Base-by-base conservation (phyloP, 78 protist species). In the Cyanophora paradoxa region DNA sequence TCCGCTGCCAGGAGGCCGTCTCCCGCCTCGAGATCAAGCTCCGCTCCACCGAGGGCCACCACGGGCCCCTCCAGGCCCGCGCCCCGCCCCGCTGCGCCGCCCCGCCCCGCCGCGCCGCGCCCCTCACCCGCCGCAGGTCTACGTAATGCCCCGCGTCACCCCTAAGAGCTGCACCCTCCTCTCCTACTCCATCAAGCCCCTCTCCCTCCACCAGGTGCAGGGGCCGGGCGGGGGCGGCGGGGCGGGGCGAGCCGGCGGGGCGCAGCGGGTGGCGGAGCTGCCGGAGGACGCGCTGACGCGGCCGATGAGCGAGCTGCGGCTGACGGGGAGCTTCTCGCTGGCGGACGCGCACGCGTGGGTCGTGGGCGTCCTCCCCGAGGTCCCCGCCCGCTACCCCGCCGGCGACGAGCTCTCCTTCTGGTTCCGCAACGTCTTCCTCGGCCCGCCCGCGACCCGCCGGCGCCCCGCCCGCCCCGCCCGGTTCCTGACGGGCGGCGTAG, bases 11-110 rank as follows among this genome's bases (percentile, higher is more conserved):
- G 5, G 82, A 68, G 8, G 14, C 0, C 8, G 31, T n/a, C 11
- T 28, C 50, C 33, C 56, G 82, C 31, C 37, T 77, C 28, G 41
- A 39, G 37, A 0, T 77, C 30, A 24, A 31, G 8, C 11, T 77
- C 26, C 82, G 82, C 67, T 75, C 83, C 19, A 28, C 24, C 24
- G 83, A 79, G 59, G 83, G 83, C 26, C 77, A 75, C 26, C 57
- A 74, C 70, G 83, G 83, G 17, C 1, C 59, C 24, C 33, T 79
- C 59, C 31, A 50, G 56, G 58, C 28, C n/a, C n/a, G n/a, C n/a
- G n/a, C n/a, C n/a, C n/a, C n/a, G n/a, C n/a, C n/a, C n/a, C n/a
- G n/a, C n/a, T n/a, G n/a, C n/a, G n/a, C n/a, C n/a, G n/a, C n/a
- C n/a, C n/a, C n/a, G n/a, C n/a, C n/a, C n/a, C n/a, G n/a, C n/a